Evolutionary conservation across 2,329 filamentous ascomycete species (phyloP).

Genomic region (Intubia oerlemansii): DNA sequence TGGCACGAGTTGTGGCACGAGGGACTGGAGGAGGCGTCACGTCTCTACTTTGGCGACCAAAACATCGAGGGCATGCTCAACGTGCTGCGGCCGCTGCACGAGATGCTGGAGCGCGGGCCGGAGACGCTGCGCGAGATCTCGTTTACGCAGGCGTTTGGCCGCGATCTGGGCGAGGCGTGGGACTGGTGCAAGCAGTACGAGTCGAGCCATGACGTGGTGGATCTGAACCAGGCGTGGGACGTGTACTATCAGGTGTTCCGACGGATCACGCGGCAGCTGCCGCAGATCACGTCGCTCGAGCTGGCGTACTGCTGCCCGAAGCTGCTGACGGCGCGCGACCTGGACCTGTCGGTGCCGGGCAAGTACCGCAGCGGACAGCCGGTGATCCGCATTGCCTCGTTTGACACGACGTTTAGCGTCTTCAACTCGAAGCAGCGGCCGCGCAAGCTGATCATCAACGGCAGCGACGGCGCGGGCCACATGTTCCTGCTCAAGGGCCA

Average conservation of each 20-base stretch:
- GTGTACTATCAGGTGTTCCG: slow-evolving; percentile 98
- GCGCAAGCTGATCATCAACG: slow-evolving; percentile 67
- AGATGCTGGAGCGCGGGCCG: slow-evolving; percentile 73
- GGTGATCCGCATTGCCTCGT: slow-evolving; percentile 68
- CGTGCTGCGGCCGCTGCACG: slow-evolving; percentile 74
- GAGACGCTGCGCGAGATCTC: slow-evolving; percentile 91
- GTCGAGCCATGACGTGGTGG: slow-evolving; percentile 70
- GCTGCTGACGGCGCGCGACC: slow-evolving; percentile 61
- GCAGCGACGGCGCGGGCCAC: slow-evolving; percentile 74
- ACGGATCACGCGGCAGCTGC: slow-evolving; percentile 80
- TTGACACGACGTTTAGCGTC: slow-evolving; percentile 75
- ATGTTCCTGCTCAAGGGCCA: slow-evolving; percentile 94
- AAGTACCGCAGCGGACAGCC: slow-evolving; percentile 66
- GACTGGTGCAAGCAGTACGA: slow-evolving; percentile 93
- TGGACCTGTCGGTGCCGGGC: slow-evolving; percentile 88
- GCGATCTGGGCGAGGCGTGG: slow-evolving; percentile 81
- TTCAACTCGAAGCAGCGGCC: slow-evolving; percentile 96
- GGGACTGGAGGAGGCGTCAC: slow-evolving; percentile 85
- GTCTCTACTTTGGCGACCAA: slow-evolving; percentile 90
- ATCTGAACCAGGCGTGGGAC: slow-evolving; percentile 97
- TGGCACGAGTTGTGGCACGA: slow-evolving; percentile 99
- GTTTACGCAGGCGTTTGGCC: slow-evolving; percentile 90
- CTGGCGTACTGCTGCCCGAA: slow-evolving; percentile 94
- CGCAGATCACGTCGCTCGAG: slow-evolving; percentile 80
- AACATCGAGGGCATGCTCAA: slow-evolving; percentile 97